These are phyloP conservation scores for Euphorbia corollata DNA, from an alignment of 441 rosid species.

Conservation along the genomic window DNA sequence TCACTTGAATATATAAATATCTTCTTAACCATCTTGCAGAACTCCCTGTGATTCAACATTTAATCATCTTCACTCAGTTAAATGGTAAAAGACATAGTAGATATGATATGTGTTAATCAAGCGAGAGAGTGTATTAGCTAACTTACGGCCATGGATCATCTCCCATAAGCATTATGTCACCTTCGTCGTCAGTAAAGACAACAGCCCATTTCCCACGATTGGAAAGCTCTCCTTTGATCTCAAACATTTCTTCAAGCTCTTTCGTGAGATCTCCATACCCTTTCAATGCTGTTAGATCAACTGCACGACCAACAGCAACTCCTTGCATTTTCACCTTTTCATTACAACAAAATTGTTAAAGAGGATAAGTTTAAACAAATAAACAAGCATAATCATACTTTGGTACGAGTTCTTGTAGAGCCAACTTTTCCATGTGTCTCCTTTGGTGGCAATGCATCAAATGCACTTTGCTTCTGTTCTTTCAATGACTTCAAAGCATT, in stretches of 20 bases:
- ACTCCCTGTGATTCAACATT: constrained; percentile 48
- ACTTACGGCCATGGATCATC: constrained; percentile 93
- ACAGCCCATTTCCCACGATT: constrained; percentile 60
- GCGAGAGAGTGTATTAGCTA: not conserved
- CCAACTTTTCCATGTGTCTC: constrained; percentile 36
- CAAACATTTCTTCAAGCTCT: constrained; percentile 80
- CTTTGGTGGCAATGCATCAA: constrained; percentile 23
- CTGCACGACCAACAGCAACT: constrained; percentile 79
- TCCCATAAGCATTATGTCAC: constrained; percentile 82
- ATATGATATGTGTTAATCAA: not conserved
- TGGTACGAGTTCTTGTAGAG: constrained; percentile 53
- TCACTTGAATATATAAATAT: constrained; percentile 59
- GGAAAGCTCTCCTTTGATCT: constrained; percentile 61
- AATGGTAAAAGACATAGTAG: not conserved
- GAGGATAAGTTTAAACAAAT: not conserved
- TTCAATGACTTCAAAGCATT: constrained; percentile 24
- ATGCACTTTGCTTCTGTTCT: constrained; percentile 35
- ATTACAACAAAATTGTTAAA: constrained; percentile 16
- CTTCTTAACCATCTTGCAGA: constrained; percentile 83
- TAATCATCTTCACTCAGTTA: not conserved
- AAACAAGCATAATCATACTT: constrained; percentile 33
- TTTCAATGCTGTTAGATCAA: constrained; percentile 55
- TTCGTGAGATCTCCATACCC: constrained; percentile 57
- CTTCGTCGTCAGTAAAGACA: constrained; percentile 76
- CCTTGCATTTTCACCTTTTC: constrained; percentile 88